phyloP scores from a whole-genome alignment of 2,329 filamentous ascomycete species.

The Lomentospora prolificans region DNA sequence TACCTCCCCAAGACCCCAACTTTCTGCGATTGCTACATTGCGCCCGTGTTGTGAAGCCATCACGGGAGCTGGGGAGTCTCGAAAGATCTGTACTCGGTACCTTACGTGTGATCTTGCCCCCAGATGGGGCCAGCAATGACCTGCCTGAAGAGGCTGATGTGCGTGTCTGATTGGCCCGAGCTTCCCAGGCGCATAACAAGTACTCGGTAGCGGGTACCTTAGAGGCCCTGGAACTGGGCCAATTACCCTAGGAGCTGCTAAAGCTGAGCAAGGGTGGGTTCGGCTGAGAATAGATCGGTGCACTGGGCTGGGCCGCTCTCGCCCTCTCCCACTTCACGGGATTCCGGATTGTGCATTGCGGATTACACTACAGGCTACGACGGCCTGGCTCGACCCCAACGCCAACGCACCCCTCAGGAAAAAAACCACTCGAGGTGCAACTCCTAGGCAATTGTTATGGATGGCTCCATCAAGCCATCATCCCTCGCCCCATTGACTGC shows the following conservation, averaged over 20 bases:
- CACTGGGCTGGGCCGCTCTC: constrained; percentile 3
- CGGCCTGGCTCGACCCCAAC: constrained; percentile 8
- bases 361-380: constrained; percentile 9
- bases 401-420: constrained; percentile 7
- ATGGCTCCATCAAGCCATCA: constrained; percentile 9
- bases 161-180: background rate
- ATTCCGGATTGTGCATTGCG: constrained; percentile 9
- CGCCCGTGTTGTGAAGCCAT: constrained; percentile 2
- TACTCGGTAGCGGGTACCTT: constrained; percentile 3
- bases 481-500: constrained; percentile 8
- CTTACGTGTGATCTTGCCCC: constrained; percentile 3
- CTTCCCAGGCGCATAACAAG: background rate
- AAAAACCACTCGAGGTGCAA: constrained; percentile 9
- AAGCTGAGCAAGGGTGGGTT: constrained; percentile 4
- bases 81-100: background rate
- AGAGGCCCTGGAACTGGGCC: background rate
- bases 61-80: constrained; percentile 5
- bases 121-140: background rate
- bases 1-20: background rate
- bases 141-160: background rate
- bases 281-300: constrained; percentile 6
- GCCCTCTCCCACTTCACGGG: constrained; percentile 3
- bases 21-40: background rate
- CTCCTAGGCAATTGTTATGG: constrained; percentile 7
- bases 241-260: background rate